Percentiles rank a stretch among this genome's conserved stretches.
Evolutionary conservation across 257 asterid genomes (phyloP).

Genomic region (Rauvolfia tetraphylla): DNA sequence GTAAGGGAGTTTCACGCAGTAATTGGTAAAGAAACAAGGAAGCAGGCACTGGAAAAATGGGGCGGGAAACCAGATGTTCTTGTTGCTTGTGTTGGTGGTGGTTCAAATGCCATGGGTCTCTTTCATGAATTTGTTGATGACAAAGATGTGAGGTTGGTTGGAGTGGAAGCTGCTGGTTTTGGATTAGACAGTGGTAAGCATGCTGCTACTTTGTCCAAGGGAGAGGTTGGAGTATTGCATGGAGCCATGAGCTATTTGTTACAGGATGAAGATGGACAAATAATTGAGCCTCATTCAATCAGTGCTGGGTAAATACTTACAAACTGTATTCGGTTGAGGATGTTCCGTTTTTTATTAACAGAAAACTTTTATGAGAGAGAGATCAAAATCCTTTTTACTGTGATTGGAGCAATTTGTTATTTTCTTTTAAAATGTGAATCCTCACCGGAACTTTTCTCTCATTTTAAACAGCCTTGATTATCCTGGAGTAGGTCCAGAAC

Average conservation of each 20-base stretch:
- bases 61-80: slow-evolving; percentile 82
- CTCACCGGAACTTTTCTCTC: slow-evolving; percentile 1
- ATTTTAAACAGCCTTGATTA: slow-evolving; percentile 54
- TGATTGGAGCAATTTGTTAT: not conserved
- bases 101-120: slow-evolving; percentile 93
- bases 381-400: not conserved
- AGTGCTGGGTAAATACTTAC: slow-evolving; percentile 71
- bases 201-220: slow-evolving; percentile 88
- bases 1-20: slow-evolving; percentile 92
- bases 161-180: slow-evolving; percentile 95
- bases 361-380: no score
- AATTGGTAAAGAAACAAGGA: slow-evolving; percentile 93
- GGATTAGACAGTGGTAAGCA: slow-evolving; percentile 94
- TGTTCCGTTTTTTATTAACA: not conserved
- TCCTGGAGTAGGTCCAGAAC: slow-evolving; percentile 98
- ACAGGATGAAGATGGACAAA: slow-evolving; percentile 96
- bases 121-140: slow-evolving; percentile 91
- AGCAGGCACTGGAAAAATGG: slow-evolving; percentile 89
- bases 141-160: slow-evolving; percentile 75
- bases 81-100: slow-evolving; percentile 96
- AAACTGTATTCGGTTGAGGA: not conserved
- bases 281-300: slow-evolving; percentile 88
- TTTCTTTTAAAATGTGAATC: not conserved
- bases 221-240: slow-evolving; percentile 88
- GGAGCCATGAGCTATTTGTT: slow-evolving; percentile 97